phyloP scores from a whole-genome alignment of 1,284 basidiomycete genomes.

The Peniophora sp. region DNA sequence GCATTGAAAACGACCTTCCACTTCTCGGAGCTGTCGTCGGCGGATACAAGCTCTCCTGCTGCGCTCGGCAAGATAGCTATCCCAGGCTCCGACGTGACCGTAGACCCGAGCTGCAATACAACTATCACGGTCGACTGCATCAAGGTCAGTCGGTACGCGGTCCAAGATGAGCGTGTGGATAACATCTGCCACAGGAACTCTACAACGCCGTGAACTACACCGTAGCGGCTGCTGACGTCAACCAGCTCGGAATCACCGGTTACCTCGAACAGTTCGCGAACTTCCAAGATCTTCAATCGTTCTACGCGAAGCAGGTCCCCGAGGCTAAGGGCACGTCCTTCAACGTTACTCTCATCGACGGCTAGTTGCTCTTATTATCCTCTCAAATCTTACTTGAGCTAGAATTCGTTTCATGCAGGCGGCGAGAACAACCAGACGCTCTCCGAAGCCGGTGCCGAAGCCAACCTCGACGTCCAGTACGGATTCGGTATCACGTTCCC shows the following conservation, averaged over 20 bases:
- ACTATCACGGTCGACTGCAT: slow-evolving; percentile 27
- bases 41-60: slow-evolving; percentile 16
- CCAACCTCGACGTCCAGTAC: slow-evolving; percentile 65
- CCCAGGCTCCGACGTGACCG: slow-evolving; percentile 23
- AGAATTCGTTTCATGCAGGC: no score
- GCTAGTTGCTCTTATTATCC: slow-evolving; percentile 8
- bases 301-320: slow-evolving; percentile 23
- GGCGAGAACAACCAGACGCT: slow-evolving; percentile 56
- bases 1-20: slow-evolving; percentile 37
- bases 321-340: slow-evolving; percentile 30
- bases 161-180: not conserved
- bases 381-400: slow-evolving; percentile 1
- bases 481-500: slow-evolving; percentile 51
- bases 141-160: slow-evolving; percentile 2
- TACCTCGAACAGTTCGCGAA: slow-evolving; percentile 56
- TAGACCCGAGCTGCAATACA: slow-evolving; percentile 35
- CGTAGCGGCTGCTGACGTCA: slow-evolving; percentile 28
- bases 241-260: slow-evolving; percentile 47
- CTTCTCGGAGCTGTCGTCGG: slow-evolving; percentile 20
- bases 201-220: slow-evolving; percentile 41
- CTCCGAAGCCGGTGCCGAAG: slow-evolving; percentile 52
- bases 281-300: slow-evolving; percentile 30
- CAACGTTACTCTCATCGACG: slow-evolving; percentile 31
- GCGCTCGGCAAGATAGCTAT: slow-evolving; percentile 19
- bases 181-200: slow-evolving; percentile 24